Base-by-base conservation (phyloP, 1,284 basidiomycete species). In the Tylopilus orsonianus region DNA sequence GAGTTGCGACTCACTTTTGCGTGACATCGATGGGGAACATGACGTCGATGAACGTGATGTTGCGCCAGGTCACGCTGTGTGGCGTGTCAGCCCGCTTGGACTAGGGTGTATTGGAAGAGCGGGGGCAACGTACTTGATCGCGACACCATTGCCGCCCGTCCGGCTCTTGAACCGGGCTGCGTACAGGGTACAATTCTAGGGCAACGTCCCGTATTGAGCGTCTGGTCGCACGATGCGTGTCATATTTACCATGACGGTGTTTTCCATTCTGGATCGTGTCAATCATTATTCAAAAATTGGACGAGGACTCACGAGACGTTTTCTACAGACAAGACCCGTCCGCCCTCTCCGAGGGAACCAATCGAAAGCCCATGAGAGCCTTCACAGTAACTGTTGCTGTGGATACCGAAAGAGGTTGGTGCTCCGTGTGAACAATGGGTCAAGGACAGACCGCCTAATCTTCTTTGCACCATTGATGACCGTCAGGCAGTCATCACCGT, bases 151-250 rank as follows among this genome's bases (percentile, higher is more conserved):
- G 22, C 81, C 81, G 0, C 81, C 81, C 3, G 78, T 77, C 80
- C 80, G 84, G 57, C 81, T 83, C 68, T 83, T 84, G 71, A 83
- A 84, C n/a, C 81, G 72, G 7, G 81, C 81, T 12, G 68, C 80
- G 49, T 83, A 83, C 1, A 83, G 64, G 0, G 74, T 62, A 46
- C 77, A 71, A 53, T 75, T 75, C 78, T 80, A 46, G n/a, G 35
- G 20, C 12, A 38, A 38, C 8, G 19, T 24, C 12, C 12, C 7
- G 12, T n/a, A 19, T 23, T 16, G 2, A 23, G 36, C n/a, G 14
- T 22, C n/a, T 24, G n/a, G 10, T 24, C n/a, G 36, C 3, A 16
- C 22, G 5, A 9, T n/a, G 13, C 18, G 8, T 8, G 20, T 12
- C 14, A 16, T 14, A 50, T 62, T 19, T 44, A 78, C 79, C 79